Percentiles rank a stretch among this genome's conserved stretches.
Evolutionary conservation across 192 early-diverging fungal species (phyloP).

Genomic region (Backusella luteola): DNA sequence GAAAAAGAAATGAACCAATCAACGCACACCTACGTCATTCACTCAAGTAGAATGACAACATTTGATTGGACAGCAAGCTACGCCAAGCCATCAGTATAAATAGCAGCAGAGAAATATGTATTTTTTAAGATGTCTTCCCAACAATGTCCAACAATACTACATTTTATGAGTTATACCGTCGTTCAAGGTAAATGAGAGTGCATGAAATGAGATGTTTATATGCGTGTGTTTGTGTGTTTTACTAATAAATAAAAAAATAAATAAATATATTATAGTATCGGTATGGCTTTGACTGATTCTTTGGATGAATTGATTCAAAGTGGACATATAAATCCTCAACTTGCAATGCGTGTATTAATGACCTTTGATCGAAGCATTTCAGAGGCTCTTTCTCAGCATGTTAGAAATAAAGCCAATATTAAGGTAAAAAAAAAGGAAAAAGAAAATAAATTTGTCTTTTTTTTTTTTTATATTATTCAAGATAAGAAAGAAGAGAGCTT

Average conservation of each 20-base stretch:
- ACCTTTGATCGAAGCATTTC: constrained; percentile 88
- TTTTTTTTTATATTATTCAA: background rate
- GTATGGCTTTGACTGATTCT: constrained; percentile 91
- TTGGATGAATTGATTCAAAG: constrained; percentile 93
- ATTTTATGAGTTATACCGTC: constrained; percentile 70
- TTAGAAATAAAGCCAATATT: constrained; percentile 77
- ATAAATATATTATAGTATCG: constrained; percentile 55
- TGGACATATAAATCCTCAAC: constrained; percentile 86
- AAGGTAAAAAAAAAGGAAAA: constrained; percentile 58
- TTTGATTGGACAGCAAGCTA: constrained; percentile 11
- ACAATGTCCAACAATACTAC: constrained; percentile 17
- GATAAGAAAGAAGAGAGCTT: background rate
- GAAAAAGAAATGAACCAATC: background rate
- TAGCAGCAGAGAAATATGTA: background rate
- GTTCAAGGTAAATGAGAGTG: constrained; percentile 47
- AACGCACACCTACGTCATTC: background rate
- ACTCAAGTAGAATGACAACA: background rate
- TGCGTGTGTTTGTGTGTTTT: background rate
- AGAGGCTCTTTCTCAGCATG: constrained; percentile 80
- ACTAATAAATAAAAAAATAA: background rate
- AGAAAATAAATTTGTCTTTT: background rate
- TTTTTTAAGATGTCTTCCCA: constrained; percentile 9
- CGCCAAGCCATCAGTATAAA: constrained; percentile 22
- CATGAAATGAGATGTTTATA: background rate
- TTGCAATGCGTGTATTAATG: constrained; percentile 87